A percentile compares a stretch with the other conserved stretches of the same genome.
phyloP scores from a whole-genome alignment of 192 early-diverging fungal species.

The Bifiguratus adelaidae region DNA sequence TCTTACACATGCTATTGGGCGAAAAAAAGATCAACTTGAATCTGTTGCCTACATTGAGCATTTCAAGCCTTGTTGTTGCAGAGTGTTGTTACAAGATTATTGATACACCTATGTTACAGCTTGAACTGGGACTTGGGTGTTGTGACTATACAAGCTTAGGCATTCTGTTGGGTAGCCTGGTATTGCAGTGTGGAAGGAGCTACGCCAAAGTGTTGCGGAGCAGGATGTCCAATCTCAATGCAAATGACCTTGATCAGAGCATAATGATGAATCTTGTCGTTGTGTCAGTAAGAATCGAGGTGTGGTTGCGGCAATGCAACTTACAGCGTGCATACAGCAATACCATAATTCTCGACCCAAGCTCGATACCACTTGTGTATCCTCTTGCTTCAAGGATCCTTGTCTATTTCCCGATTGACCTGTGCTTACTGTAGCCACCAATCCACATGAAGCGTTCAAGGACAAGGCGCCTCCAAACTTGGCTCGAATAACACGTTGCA shows the following conservation, averaged over 20 bases:
- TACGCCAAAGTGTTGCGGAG: conserved; percentile 33
- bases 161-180: too few relatives aligned
- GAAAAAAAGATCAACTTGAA: too few relatives aligned
- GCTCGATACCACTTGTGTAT: conserved; percentile 14
- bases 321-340: conserved; percentile 47
- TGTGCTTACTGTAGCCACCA: conserved; percentile 25
- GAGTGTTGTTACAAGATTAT: too few relatives aligned
- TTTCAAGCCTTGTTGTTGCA: too few relatives aligned
- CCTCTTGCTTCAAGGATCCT: conserved; percentile 7
- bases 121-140: too few relatives aligned
- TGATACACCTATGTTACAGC: too few relatives aligned
- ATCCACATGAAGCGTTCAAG: conserved; percentile 7
- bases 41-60: too few relatives aligned
- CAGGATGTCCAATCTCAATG: conserved; percentile 22
- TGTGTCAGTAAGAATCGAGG: too few relatives aligned
- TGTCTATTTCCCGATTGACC: conserved; percentile 15
- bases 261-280: conserved; percentile 48
- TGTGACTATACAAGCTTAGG: too few relatives aligned
- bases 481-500: too few relatives aligned
- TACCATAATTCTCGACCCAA: conserved; percentile 46
- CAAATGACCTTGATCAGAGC: conserved; percentile 46
- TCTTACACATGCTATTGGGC: too few relatives aligned
- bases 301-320: too few relatives aligned
- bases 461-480: neutral
- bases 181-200: conserved; percentile 35